Evolutionary conservation across 2,329 filamentous ascomycete genomes (phyloP), one percentile per base, ranked within the genome.

Genomic region (Drechslera avenae): DNA sequence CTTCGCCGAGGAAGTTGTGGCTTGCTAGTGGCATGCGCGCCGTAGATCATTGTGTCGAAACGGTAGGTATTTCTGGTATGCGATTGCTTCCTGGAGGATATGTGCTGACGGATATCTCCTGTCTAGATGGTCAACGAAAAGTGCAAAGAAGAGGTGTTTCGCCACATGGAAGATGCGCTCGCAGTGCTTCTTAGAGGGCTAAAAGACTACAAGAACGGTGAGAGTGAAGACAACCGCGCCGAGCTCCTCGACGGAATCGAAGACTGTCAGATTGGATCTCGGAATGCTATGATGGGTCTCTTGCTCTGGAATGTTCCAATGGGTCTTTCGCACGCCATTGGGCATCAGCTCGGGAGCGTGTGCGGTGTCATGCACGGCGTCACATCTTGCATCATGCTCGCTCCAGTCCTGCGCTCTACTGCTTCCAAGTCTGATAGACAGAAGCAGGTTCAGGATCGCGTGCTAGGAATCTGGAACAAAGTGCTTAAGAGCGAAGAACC

Each of bases 41-140:
- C 8, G 45, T 69, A 4, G 67, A 69, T 46, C 64, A 71, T 40
- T 69, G 67, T 36, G 56, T 68, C 4, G 67, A 71, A 40, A 63
- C 60, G 3, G 44, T 50, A 47, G n/a, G 49, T 41, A 18, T 23
- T 7, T 1, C n/a, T 5, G 7, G 26, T 34, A 16, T 2, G 17
- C 4, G 30, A 16, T 21, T 12, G 4, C 7, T 10, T 2, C 13
- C 9, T 9, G 10, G 3, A 17, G 12, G 9, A 35, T 5, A 7
- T 8, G 10, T 21, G 18, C 35, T 44, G 5, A 52, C 14, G 9
- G 9, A 35, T 26, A 7, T 35, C 5, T 31, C 33, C 1, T n/a
- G 2, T 18, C 4, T 14, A 49, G 28, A 58, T 66, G 43, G 51
- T 62, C 14, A 63, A 57, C 13, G 48, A 55, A 2, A 23, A 44